A percentile compares a stretch with the other conserved stretches of the same genome.
These are phyloP conservation scores for Hordeum pubiflorum DNA, from an alignment of 202 grass and related monocot genomes.

Conservation along the genomic window DNA sequence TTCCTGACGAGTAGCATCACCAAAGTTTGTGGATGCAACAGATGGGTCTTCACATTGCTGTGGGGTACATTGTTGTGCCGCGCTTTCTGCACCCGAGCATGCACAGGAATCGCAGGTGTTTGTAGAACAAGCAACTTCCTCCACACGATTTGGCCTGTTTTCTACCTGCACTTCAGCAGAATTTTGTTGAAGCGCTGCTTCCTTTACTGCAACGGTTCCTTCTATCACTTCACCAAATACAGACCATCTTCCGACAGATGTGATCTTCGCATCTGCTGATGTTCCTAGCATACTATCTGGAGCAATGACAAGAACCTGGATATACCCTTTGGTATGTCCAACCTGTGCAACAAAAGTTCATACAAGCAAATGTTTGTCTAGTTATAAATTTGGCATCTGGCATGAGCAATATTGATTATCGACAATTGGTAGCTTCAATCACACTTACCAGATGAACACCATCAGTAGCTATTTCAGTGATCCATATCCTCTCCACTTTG, in stretches of 20 bases:
- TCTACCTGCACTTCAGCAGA: constrained; percentile 9
- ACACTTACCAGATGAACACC: constrained; percentile 75
- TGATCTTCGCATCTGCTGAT: constrained; percentile 65
- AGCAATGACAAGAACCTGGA: constrained; percentile 86
- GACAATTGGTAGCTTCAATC: not conserved
- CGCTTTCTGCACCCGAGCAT: constrained; percentile 29
- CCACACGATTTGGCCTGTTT: not conserved
- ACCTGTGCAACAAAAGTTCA: constrained; percentile 44
- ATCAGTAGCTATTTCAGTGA: constrained; percentile 78
- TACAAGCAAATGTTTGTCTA: not conserved
- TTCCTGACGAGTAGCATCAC: not conserved
- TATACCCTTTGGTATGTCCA: constrained; percentile 91
- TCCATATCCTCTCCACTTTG: constrained; percentile 69
- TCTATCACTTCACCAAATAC: constrained; percentile 70
- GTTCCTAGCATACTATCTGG: constrained; percentile 68
- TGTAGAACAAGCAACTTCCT: constrained; percentile 18
- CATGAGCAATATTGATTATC: not conserved
- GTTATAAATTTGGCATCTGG: not conserved
- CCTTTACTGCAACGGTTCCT: constrained; percentile 29
- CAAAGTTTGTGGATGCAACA: not conserved
- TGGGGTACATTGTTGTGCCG: not conserved
- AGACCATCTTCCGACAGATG: constrained; percentile 82
- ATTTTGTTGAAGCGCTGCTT: constrained; percentile 16
- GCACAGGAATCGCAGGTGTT: constrained; percentile 41
- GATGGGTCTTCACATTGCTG: not conserved